A percentile compares a stretch with the other conserved stretches of the same genome.
phyloP scores from a whole-genome alignment of 1,284 basidiomycete genomes.

The Rhodotorula sp. region DNA sequence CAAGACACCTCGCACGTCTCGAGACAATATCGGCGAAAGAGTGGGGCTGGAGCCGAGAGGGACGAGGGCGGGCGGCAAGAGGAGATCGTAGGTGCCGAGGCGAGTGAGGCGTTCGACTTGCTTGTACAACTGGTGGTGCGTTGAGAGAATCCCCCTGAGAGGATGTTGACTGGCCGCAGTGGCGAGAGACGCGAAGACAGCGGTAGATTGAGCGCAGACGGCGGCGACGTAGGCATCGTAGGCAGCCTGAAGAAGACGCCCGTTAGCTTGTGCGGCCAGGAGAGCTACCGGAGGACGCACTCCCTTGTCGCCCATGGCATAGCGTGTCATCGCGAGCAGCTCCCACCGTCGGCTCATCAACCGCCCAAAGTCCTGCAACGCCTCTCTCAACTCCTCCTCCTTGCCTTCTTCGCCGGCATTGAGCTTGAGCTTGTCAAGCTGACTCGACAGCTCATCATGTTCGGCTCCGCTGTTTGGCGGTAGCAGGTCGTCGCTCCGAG shows the following conservation, averaged over 20 bases:
- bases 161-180: neutral
- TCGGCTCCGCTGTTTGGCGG: neutral
- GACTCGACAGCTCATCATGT: neutral
- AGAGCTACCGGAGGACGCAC: constrained; percentile 6
- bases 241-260: constrained; percentile 5
- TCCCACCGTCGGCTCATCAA: constrained; percentile 28
- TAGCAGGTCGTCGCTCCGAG: neutral
- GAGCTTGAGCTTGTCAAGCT: neutral
- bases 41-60: neutral
- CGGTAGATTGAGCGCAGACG: constrained; percentile 2
- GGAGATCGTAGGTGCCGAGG: constrained; percentile 34
- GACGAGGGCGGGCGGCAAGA: constrained; percentile 9
- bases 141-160: neutral
- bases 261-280: neutral
- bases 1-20: neutral
- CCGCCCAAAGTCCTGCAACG: constrained; percentile 17
- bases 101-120: constrained; percentile 26
- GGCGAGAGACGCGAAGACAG: neutral
- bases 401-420: constrained; percentile 18
- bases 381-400: constrained; percentile 40
- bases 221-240: constrained; percentile 26
- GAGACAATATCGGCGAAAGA: neutral
- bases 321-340: constrained; percentile 31
- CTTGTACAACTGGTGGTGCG: constrained; percentile 10
- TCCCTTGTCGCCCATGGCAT: constrained; percentile 29